Base-by-base conservation (phyloP, 1,139 yeast genomes). In the Lodderomyces margitis region DNA sequence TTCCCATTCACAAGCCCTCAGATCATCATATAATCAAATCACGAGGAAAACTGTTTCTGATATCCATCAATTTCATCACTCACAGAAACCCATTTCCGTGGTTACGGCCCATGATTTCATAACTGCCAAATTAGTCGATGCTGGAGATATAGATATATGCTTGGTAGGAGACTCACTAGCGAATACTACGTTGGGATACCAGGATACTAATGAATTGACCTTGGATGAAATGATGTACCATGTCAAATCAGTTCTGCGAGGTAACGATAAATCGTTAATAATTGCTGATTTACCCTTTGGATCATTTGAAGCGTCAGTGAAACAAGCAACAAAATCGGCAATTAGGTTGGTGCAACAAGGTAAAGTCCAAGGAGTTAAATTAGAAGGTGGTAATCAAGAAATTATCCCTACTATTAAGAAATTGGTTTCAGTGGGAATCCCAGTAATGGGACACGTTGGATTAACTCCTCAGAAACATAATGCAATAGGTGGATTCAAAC, bases 281-380 rank as follows among this genome's bases (percentile, higher is more conserved):
- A 74, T 91, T n/a, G 95, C 87, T 0, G 98, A 92, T 60, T 63
- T 92, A 56, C 96, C 98, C 2, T 91, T 85, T 64, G 98, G 98
- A 0, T 68, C 86, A 0, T 89, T 81, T 57, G 98, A 92, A 59
- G 57, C 72, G 1, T 75, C 86, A 2, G 62, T 74, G 0, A 73
- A 74, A 25, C 79, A 83, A 47, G 96, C 96, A 1, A 61, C 85
- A 3, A 72, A 70, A 6, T 75, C 84, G 6, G 80, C 95, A 0
- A 64, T 86, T 2, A 64, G 70, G 36, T 60, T 91, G 56, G 73
- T 91, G 54, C 68, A 80, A 44, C 75, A 80, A 5, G 84, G 83
- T 11, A 73, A 75, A 38, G 83, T 83, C 1, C 91, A 87, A 46
- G 91, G 85, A 0, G 74, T 92, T 46, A 92, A 92, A 58, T 55